Evolutionary conservation across 2,329 filamentous ascomycete species (phyloP), one percentile per base, ranked within the genome.

Genomic region (Hawksworthiomyces lignivorus): DNA sequence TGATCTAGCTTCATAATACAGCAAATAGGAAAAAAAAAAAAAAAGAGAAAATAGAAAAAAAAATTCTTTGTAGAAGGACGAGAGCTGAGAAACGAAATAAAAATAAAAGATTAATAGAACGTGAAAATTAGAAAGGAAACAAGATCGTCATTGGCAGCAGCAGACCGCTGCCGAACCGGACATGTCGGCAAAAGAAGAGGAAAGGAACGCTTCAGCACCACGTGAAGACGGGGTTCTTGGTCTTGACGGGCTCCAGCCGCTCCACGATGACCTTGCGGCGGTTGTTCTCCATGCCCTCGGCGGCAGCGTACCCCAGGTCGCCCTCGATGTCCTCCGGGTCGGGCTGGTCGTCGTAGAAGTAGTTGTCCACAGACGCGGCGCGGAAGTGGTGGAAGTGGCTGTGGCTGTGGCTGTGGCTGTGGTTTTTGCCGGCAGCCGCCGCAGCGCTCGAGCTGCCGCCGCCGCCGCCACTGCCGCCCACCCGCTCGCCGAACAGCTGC

Each of bases 211-310:
- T 46, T 68, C 68, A 97, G 69, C 92, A 98, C 86, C 92, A 98
- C 33, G 86, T 95, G 63, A 98, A 98, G 24, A 98, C 88, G 2
- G 92, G 92, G 58, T 94, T 94, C 60, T 84, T 84, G 58, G 82
- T 87, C 72, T 97, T 97, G 48, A 98, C 92, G 46, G 90, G 85
- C 69, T 98, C 92, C 45, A 98, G 67, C 49, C 92, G 74, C 70
- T 98, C 92, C 36, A 98, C 89, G 69, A 98, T 97, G 36, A 98
- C 92, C 63, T 92, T 94, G 54, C 89, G 77, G 59, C 84, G 81
- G 55, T 88, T 86, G 11, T 86, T 86, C 62, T 97, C 92, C 77
- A 94, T 87, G 20, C 87, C 92, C 60, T 90, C 87, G 0, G 92
- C 92, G 1, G 89, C 90, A 10, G 89, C 87, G 63, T 94, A 98